A percentile compares a stretch with the other conserved stretches of the same genome.
Evolutionary conservation across 768 basidiomycete genomes (phyloP).

Genomic region (Mycena polygramma): DNA sequence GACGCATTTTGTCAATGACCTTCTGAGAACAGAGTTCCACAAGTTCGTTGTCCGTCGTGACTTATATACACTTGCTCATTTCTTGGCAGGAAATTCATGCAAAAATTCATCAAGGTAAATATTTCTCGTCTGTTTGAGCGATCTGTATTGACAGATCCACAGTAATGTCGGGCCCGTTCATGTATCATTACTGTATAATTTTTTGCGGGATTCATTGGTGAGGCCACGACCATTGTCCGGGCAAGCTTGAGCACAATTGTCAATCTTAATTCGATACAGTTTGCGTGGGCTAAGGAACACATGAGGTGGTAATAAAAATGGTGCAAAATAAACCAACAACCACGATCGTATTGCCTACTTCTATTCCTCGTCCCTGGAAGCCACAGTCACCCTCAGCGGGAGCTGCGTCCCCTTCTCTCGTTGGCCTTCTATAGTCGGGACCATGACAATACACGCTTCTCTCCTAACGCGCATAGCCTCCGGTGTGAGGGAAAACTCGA

Average conservation of each 20-base stretch:
- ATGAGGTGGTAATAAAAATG: slow-evolving; percentile 25
- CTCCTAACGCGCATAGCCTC: slow-evolving; percentile 51
- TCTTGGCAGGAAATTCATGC: slow-evolving; percentile 81
- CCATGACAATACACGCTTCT: slow-evolving; percentile 57
- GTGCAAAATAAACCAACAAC: not conserved
- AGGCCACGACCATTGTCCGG: not conserved
- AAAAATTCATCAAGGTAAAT: slow-evolving; percentile 87
- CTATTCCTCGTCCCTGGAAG: slow-evolving; percentile 40
- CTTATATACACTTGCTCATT: slow-evolving; percentile 22
- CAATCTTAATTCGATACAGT: slow-evolving; percentile 32
- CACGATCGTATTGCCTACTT: not conserved
- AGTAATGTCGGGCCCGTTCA: slow-evolving; percentile 36
- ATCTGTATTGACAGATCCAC: slow-evolving; percentile 15
- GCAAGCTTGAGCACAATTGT: slow-evolving; percentile 9
- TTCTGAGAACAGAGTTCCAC: slow-evolving; percentile 94
- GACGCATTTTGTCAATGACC: slow-evolving; percentile 94
- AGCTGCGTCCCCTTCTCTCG: slow-evolving; percentile 57
- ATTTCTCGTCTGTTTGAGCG: slow-evolving; percentile 2
- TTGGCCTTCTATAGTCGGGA: slow-evolving; percentile 58
- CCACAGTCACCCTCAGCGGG: slow-evolving; percentile 54
- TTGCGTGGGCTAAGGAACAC: slow-evolving; percentile 20
- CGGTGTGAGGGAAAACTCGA: slow-evolving; percentile 62
- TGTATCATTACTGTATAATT: slow-evolving; percentile 36
- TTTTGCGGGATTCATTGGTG: not conserved
- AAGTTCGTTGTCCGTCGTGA: slow-evolving; percentile 66